phyloP scores from a whole-genome alignment of 2,329 filamentous ascomycete genomes.

The Stromatinia cepivora region DNA sequence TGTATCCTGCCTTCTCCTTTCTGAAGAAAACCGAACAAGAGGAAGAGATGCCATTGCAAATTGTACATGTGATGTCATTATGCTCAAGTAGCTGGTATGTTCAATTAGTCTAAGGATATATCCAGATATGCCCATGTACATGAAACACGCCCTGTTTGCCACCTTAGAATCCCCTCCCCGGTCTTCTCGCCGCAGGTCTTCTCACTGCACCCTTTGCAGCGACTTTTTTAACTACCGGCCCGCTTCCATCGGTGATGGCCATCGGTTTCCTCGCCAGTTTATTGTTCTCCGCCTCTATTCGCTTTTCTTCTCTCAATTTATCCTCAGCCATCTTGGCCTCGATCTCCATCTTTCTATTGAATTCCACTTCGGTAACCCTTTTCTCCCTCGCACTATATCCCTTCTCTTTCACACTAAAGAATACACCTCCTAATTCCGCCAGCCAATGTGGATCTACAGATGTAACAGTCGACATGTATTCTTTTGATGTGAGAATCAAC shows the following conservation, averaged over 20 bases:
- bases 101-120: background rate
- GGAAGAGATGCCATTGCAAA: background rate
- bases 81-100: constrained; percentile 8
- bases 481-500: constrained; percentile 91
- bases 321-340: constrained; percentile 90
- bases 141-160: background rate
- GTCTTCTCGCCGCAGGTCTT: constrained; percentile 20
- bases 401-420: constrained; percentile 97
- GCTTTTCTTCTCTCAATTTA: constrained; percentile 65
- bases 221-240: constrained; percentile 19
- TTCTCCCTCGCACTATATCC: constrained; percentile 87
- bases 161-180: constrained; percentile 24
- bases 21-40: background rate
- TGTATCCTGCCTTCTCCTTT: too few species aligned
- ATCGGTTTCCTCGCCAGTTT: constrained; percentile 45
- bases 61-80: background rate
- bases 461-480: constrained; percentile 98
- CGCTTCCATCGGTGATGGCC: constrained; percentile 11
- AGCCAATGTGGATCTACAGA: constrained; percentile 96
- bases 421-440: constrained; percentile 92
- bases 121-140: background rate
- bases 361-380: constrained; percentile 84
- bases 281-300: constrained; percentile 52
- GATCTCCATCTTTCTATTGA: constrained; percentile 90
- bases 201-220: constrained; percentile 24